These are phyloP conservation scores for Gossypium lobatum DNA, from an alignment of 441 rosid genomes.

Conservation along the genomic window DNA sequence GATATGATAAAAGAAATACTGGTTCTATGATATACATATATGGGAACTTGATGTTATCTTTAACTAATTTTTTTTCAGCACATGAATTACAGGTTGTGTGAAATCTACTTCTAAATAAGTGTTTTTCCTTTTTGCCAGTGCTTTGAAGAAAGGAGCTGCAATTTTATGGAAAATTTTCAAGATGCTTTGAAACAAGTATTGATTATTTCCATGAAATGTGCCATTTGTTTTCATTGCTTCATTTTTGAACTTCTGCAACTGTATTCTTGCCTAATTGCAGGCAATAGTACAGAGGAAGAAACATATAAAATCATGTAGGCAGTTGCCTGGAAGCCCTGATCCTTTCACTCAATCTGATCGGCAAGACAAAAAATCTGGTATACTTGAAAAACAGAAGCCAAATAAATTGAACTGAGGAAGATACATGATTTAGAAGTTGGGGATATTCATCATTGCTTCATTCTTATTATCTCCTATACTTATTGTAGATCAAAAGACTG, in stretches of 20 bases:
- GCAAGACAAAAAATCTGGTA: constrained; percentile 5
- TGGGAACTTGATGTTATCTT: background rate
- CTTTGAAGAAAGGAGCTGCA: constrained; percentile 17
- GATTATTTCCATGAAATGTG: background rate
- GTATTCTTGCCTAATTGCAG: background rate
- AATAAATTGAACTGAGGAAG: background rate
- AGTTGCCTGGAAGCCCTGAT: background rate
- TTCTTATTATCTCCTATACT: background rate
- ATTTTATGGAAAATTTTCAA: constrained; percentile 1
- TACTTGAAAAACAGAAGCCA: background rate
- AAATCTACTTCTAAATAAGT: background rate
- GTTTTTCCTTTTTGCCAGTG: background rate
- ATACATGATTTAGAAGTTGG: background rate
- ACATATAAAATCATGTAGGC: constrained; percentile 13
- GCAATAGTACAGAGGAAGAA: constrained; percentile 13
- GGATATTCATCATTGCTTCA: background rate
- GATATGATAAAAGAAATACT: background rate
- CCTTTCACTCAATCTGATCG: background rate
- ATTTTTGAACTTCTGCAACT: background rate
- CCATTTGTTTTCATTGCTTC: background rate
- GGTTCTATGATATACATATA: background rate
- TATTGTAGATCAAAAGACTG: background rate
- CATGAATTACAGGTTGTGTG: background rate
- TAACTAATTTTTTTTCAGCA: background rate
- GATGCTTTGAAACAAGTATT: constrained; percentile 15